Conservation (phyloP, 495 filamentous ascomycete genomes). For the Podospora pseudocomata region DNA sequence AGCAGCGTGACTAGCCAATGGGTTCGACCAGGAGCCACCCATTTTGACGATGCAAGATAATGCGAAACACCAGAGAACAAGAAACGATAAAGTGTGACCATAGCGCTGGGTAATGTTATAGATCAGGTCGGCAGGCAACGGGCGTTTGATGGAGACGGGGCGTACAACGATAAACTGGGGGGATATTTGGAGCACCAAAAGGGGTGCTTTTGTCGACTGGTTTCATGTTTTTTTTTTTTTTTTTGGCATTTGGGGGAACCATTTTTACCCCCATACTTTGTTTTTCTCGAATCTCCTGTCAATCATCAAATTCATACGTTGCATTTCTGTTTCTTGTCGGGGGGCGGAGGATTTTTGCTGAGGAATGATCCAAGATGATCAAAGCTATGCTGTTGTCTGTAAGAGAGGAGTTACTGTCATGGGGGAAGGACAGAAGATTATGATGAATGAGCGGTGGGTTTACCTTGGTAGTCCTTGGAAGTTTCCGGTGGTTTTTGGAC, state of each 20-base stretch:
- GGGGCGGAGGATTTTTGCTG: neutral
- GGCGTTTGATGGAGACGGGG: slow-evolving; percentile 28
- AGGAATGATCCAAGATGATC: neutral
- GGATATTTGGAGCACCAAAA: slow-evolving; percentile 1
- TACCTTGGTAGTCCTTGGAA: neutral
- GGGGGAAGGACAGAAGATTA: neutral
- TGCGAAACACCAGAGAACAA: slow-evolving; percentile 1
- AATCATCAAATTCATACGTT: neutral
- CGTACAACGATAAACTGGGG: slow-evolving; percentile 14
- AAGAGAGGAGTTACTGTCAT: neutral
- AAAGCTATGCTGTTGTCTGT: neutral
- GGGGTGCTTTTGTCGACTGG: slow-evolving; percentile 4
- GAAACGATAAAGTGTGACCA: slow-evolving; percentile 27
- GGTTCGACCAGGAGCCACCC: neutral
- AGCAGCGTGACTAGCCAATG: slow-evolving; percentile 21
- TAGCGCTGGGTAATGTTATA: slow-evolving; percentile 20
- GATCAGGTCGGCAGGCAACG: slow-evolving; percentile 14
- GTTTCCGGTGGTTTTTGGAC: neutral
- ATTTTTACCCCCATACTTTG: neutral
- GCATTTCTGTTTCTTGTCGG: slow-evolving; percentile 2
- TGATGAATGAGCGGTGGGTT: neutral
- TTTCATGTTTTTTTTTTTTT: slow-evolving; percentile 1
- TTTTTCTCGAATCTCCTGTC: slow-evolving; percentile 6
- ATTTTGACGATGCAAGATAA: neutral
- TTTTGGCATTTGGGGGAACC: neutral